Evolutionary conservation across 768 basidiomycete species (phyloP).

Genomic region (Termitomyces sp.): DNA sequence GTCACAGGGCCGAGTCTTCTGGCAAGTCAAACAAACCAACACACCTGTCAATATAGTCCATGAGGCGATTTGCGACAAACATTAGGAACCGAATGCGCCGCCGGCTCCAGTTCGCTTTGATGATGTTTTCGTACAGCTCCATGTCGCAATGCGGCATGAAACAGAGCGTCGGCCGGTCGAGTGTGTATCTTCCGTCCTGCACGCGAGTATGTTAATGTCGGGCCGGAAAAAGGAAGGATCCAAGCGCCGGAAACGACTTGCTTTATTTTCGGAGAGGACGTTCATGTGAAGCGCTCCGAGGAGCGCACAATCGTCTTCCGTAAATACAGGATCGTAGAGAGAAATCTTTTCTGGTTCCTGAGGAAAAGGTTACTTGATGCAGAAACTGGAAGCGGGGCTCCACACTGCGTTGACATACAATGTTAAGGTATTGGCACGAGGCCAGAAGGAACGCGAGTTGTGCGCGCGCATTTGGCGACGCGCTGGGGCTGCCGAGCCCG

Average conservation of each 20-base stretch:
- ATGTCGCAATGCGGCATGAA: constrained; percentile 82
- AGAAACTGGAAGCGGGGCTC: neutral
- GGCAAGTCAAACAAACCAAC: constrained; percentile 6
- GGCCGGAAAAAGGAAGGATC: neutral
- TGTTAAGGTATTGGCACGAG: constrained; percentile 43
- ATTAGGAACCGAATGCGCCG: constrained; percentile 41
- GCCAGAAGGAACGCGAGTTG: constrained; percentile 65
- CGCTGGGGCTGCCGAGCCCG: constrained; percentile 67
- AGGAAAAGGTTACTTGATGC: constrained; percentile 2
- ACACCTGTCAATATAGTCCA: constrained; percentile 65
- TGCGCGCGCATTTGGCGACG: constrained; percentile 53
- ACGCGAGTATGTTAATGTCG: neutral
- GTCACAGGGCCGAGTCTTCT: neutral
- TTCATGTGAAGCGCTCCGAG: constrained; percentile 38
- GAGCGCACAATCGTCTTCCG: constrained; percentile 49
- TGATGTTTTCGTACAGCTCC: constrained; percentile 59
- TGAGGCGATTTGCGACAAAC: constrained; percentile 60
- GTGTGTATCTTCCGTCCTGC: constrained; percentile 27
- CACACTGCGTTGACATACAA: constrained; percentile 38
- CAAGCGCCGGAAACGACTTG: constrained; percentile 21
- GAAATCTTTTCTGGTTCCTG: constrained; percentile 46
- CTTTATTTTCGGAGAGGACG: constrained; percentile 39
- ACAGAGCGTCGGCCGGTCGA: constrained; percentile 48
- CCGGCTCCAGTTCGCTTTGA: constrained; percentile 55
- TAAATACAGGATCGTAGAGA: constrained; percentile 72